phyloP scores from a whole-genome alignment of 441 rosid genomes.

The Caryocar brasiliense region DNA sequence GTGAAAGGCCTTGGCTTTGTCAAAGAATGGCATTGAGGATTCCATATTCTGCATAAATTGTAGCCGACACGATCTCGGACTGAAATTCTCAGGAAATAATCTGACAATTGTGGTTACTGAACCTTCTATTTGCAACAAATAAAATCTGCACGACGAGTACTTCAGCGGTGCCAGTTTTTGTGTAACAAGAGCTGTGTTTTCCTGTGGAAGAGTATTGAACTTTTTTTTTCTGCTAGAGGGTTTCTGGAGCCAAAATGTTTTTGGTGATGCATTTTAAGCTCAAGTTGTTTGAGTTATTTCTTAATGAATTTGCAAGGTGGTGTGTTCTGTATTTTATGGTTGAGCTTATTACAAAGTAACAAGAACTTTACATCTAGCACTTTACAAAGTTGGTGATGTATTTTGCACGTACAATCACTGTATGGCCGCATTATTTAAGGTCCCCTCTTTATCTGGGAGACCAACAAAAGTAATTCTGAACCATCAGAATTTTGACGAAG shows the following conservation, averaged over 20 bases:
- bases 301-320: too few relatives aligned
- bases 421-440: too few relatives aligned
- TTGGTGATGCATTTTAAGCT: too few relatives aligned
- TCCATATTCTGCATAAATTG: slow-evolving; percentile 60
- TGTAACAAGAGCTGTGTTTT: not conserved
- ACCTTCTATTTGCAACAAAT: not conserved
- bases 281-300: too few relatives aligned
- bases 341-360: too few relatives aligned
- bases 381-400: too few relatives aligned
- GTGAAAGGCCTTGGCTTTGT: slow-evolving; percentile 75
- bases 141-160: not conserved
- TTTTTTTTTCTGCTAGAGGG: not conserved
- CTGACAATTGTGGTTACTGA: not conserved
- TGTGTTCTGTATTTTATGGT: too few relatives aligned
- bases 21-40: slow-evolving; percentile 60
- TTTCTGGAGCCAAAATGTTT: not conserved
- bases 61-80: not conserved
- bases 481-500: too few relatives aligned
- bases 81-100: not conserved
- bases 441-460: too few relatives aligned
- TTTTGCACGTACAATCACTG: too few relatives aligned
- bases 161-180: not conserved
- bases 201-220: not conserved
- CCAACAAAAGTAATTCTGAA: too few relatives aligned
- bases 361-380: too few relatives aligned